Conservation (phyloP, 768 basidiomycete species). For the Russula emetica region DNA sequence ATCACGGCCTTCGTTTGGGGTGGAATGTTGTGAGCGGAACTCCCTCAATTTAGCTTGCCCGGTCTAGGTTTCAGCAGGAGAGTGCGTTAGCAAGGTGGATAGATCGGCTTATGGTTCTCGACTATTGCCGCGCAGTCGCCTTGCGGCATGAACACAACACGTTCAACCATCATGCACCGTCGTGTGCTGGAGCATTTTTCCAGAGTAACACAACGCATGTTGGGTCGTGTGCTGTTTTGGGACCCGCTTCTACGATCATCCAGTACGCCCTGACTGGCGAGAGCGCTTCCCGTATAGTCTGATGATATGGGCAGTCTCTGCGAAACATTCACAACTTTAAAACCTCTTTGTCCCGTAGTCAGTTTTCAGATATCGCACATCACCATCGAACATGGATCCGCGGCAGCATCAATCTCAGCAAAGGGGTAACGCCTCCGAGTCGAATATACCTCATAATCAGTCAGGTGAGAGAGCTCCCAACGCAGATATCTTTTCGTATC, state of each 20-base stretch:
- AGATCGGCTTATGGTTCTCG: not conserved
- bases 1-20: not conserved
- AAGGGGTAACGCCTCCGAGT: not conserved
- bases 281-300: not conserved
- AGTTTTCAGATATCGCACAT: slow-evolving; percentile 7
- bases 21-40: not conserved
- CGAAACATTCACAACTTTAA: slow-evolving; percentile 2
- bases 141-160: slow-evolving; percentile 10
- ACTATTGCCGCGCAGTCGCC: not conserved
- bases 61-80: not conserved
- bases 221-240: not conserved
- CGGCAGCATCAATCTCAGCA: not conserved
- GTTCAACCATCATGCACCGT: not conserved
- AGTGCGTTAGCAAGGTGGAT: too few relatives aligned
- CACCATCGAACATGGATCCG: not conserved
- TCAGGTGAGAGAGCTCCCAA: not conserved
- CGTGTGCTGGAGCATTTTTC: not conserved
- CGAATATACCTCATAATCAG: not conserved
- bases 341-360: not conserved
- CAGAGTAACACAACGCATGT: slow-evolving; percentile 6
- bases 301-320: not conserved
- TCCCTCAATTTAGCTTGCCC: not conserved
- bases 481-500: not conserved
- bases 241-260: not conserved
- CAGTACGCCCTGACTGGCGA: not conserved